Percentiles rank a stretch among this genome's conserved stretches.
These are phyloP conservation scores for Saccharomyces eubayanus DNA, from an alignment of 805 yeast species.

Conservation along the genomic window DNA sequence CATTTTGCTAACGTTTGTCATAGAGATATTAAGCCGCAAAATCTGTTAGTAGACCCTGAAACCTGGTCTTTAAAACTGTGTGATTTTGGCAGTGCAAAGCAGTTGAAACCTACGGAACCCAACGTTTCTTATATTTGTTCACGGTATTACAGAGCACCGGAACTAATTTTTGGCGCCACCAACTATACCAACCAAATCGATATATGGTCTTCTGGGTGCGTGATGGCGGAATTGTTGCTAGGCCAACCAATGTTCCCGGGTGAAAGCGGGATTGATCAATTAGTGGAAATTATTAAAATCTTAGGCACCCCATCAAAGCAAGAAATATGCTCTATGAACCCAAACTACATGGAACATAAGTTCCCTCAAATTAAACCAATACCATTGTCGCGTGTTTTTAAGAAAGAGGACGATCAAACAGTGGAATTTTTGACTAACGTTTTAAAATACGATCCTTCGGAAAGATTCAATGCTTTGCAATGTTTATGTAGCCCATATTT, in stretches of 20 bases:
- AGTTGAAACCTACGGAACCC: constrained; percentile 81
- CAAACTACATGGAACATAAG: constrained; percentile 93
- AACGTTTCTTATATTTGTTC: constrained; percentile 95
- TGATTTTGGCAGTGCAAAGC: constrained; percentile 94
- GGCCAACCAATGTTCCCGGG: constrained; percentile 98
- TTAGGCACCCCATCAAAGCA: constrained; percentile 92
- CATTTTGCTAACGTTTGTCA: constrained; percentile 73
- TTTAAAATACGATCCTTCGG: constrained; percentile 60
- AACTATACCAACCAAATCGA: constrained; percentile 95
- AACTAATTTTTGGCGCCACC: constrained; percentile 92
- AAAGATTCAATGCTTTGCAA: constrained; percentile 48
- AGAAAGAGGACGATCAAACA: constrained; percentile 39
- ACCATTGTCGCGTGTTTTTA: constrained; percentile 60
- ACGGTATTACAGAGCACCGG: constrained; percentile 95
- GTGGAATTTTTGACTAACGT: constrained; percentile 48
- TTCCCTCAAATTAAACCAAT: constrained; percentile 83
- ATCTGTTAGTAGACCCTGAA: constrained; percentile 73
- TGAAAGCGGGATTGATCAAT: constrained; percentile 93
- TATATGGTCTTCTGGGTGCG: constrained; percentile 97
- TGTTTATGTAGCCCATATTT: constrained; percentile 27
- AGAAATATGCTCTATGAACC: constrained; percentile 90
- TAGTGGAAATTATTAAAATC: constrained; percentile 91
- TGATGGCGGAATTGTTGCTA: constrained; percentile 89
- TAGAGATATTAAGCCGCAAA: constrained; percentile 93
- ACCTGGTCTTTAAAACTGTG: constrained; percentile 83